Evolutionary conservation across 352 stramenopile species (phyloP), one percentile per base, ranked within the genome.

Genomic region (Phytopythium boreale): DNA sequence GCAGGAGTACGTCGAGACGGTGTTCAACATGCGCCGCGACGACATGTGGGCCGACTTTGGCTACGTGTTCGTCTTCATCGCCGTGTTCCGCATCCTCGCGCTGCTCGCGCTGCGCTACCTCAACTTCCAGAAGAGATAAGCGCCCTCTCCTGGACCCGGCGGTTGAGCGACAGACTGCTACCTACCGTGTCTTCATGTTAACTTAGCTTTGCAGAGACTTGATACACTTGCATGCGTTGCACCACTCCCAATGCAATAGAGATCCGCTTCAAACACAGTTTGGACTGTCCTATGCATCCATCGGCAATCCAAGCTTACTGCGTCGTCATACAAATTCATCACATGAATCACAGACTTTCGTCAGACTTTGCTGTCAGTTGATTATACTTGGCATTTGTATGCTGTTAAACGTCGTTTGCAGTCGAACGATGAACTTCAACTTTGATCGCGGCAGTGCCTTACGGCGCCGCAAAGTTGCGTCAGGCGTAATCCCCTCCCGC

Each of bases 71-170:
- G 41, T 27, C 22, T 76, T 68, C 53, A 72, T 75, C 31, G 36
- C 61, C 24, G 51, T 56, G 19, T 59, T 71, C 29, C 63, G 63
- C 8, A 29, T 68, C 15, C 47, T 70, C 29, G 57, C 60, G 19
- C 50, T 73, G 34, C 34, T 70, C 9, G 52, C 72, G 24, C 53
- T 83, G 56, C 72, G 75, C 55, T 82, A 72, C 50, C 55, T 83
- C 49, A 82, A 81, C 59, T 71, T 79, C 64, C 68, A 79, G 43
- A 76, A 79, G 66, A 66, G 67, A 57, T 80, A 84, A 64, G 36
- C 47, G 27, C 6, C n/a, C n/a, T n/a, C 22, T 44, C 11, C 39
- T 19, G 11, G 39, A 20, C 11, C 39, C 31, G 22, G 51, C 19
- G 22, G 51, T 58, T 15, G 51, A 43, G 24, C 27, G 51, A 58